Evolutionary conservation across 352 stramenopile species (phyloP), one percentile per base, ranked within the genome.

Genomic region (Blastocystis sp.): DNA sequence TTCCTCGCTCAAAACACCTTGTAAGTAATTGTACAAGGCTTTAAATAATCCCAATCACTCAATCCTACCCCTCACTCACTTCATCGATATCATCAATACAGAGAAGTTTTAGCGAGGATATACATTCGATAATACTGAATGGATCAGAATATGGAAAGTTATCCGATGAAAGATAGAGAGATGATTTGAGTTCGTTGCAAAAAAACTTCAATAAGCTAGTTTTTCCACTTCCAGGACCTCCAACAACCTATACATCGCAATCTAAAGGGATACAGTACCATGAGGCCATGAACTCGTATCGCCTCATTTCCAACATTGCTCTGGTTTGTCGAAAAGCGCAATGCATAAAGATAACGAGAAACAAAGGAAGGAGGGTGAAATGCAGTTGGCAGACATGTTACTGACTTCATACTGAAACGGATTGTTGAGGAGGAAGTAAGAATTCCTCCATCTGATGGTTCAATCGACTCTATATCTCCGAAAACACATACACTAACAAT

Each of bases 51-150:
- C 9, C n/a, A 27, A 27, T 13, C 6, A 37, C 5, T 22, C 27
- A 37, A 33, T 1, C 1, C 40, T 3, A 79, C 44, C 51, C 68
- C 22, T 79, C 30, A 11, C 22, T 79, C 22, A 79, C 1, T 15
- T 58, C 37, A 35, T 79, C 68, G 9, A 58, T 56, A 24, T 79
- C 68, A 35, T 79, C 68, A 27, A 79, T 79, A 24, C 68, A 79
- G 2, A 79, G 24, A 0, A 79, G 1, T 37, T 27, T 13, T 4
- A 60, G 22, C 1, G 33, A 35, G 15, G 40, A 17, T 35, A 30
- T 37, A 24, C 22, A 35, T 60, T 60, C 40, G 33, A 79, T 15
- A 4, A 37, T 17, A 24, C 17, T 22, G 40, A 58, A 58, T 13
- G 37, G 44, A 17, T 79, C 68, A 1, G 37, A 58, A 5, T 59